phyloP scores from a whole-genome alignment of 352 stramenopile species.

The Pythium scleroteichum region DNA sequence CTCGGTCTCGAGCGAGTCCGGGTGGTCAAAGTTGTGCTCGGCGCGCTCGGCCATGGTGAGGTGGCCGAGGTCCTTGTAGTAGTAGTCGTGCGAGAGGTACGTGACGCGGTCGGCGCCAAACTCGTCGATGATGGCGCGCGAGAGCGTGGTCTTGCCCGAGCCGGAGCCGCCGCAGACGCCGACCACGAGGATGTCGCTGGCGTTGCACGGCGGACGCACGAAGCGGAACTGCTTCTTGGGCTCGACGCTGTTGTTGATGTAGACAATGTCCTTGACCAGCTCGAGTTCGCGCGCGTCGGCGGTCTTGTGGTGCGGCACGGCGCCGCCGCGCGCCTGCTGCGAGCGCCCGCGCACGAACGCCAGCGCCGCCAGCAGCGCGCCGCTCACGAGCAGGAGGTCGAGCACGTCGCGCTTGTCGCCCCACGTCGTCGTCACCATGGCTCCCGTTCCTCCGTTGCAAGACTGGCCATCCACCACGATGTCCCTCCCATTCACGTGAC shows the following conservation, averaged over 20 bases:
- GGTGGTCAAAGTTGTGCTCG: conserved; percentile 97
- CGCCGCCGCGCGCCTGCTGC: conserved; percentile 37
- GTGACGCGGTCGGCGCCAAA: conserved; percentile 90
- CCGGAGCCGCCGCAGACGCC: conserved; percentile 91
- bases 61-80: conserved; percentile 94
- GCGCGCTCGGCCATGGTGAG: conserved; percentile 86
- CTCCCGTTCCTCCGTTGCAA: conserved; percentile 14
- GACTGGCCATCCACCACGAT: conserved; percentile 10
- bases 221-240: conserved; percentile 46
- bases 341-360: conserved; percentile 47
- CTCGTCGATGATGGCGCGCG: conserved; percentile 85
- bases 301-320: conserved; percentile 45
- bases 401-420: conserved; percentile 28
- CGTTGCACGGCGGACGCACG: conserved; percentile 34
- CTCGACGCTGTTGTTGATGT: conserved; percentile 75
- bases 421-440: conserved; percentile 44
- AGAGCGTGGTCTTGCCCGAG: conserved; percentile 92
- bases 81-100: conserved; percentile 96
- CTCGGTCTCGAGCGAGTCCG: conserved; percentile 95
- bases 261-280: conserved; percentile 84
- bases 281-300: conserved; percentile 65
- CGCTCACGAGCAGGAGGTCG: conserved; percentile 47
- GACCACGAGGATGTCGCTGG: conserved; percentile 85
- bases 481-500: not conserved
- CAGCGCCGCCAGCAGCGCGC: conserved; percentile 49